These are phyloP conservation scores for Trichoderma sp. DNA, from an alignment of 2,329 filamentous ascomycete species.

Conservation along the genomic window DNA sequence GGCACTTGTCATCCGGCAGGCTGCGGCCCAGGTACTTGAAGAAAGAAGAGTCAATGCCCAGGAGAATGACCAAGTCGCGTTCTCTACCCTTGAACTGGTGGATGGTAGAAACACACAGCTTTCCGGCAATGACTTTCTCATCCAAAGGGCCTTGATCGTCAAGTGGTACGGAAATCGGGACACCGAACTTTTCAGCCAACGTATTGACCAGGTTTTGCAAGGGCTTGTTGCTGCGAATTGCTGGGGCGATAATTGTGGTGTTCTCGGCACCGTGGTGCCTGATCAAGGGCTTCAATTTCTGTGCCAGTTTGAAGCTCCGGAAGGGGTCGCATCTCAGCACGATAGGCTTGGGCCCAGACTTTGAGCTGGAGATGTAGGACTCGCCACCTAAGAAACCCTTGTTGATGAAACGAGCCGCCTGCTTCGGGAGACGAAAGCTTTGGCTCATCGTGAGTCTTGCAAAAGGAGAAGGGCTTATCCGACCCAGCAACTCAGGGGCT, in stretches of 20 bases:
- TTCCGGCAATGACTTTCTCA: constrained; percentile 35
- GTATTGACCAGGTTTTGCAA: constrained; percentile 2
- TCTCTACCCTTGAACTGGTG: constrained; percentile 42
- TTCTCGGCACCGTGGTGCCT: constrained; percentile 14
- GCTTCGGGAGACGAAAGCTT: constrained; percentile 37
- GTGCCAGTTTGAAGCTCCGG: constrained; percentile 28
- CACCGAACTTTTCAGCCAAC: background rate
- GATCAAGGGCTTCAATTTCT: constrained; percentile 1
- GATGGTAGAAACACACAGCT: constrained; percentile 38
- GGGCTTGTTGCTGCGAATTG: background rate
- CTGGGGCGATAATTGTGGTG: constrained; percentile 12
- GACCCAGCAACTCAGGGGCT: constrained; percentile 28
- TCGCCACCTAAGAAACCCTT: constrained; percentile 35
- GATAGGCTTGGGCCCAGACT: constrained; percentile 37
- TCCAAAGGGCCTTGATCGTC: constrained; percentile 30
- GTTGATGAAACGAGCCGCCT: constrained; percentile 37
- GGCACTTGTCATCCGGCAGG: constrained; percentile 37
- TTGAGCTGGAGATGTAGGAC: constrained; percentile 37
- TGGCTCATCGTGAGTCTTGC: background rate
- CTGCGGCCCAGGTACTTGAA: constrained; percentile 35
- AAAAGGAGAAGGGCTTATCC: background rate
- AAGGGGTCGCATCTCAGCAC: constrained; percentile 33
- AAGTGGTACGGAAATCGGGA: constrained; percentile 3
- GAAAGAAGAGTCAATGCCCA: constrained; percentile 35
- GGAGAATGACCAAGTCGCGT: constrained; percentile 37